Base-by-base conservation (phyloP, 345 rosid genomes). In the Pugionium cornutum region DNA sequence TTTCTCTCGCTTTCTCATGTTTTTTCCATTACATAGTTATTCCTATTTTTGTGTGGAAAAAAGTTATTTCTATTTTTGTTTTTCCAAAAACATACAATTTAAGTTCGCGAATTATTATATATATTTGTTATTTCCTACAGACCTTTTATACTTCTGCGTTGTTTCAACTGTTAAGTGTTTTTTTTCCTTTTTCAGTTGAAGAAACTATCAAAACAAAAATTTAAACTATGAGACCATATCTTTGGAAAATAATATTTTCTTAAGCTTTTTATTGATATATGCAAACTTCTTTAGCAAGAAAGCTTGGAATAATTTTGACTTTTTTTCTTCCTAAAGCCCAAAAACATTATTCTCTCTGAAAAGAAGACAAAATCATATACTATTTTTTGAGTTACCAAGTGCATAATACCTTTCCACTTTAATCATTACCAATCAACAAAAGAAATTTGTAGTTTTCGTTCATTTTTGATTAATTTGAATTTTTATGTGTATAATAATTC, bases 221-320 rank as follows among this genome's bases (percentile, higher is more conserved):
- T 34, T 32, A 34, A 43, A 35, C 10, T 8, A 10, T 52, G 55
- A 37, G 9, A 35, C 41, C 11, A 53, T 31, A 26, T 33, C 40
- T 56, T 71, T 3, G 8, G 34, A 35, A 35, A 61, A 35, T 61
- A 27, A 5, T 2, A 34, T 45, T 44, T 42, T 53, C 41, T 26
- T 58, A 26, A 26, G 42, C 34, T 54, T 9, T 2, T 1, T 3
- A 6, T 48, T 56, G 27, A 42, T 65, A 28, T 29, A 11, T 58
- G 66, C 7, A 65, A 43, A 65, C 76, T 65, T 72, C 41, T 44
- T 51, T 2, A 0, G 28, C 76, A 65, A 72, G 71, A 72, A 72
- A 72, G 29, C 43, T 72, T 43, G 5, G 60, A 65, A 50, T 42
- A 2, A 18, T 56, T 71, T 48, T 33, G n/a, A 65, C 46, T 64